Base-by-base conservation (phyloP, 2,329 filamentous ascomycete species). In the Aspergillus aculeatus region DNA sequence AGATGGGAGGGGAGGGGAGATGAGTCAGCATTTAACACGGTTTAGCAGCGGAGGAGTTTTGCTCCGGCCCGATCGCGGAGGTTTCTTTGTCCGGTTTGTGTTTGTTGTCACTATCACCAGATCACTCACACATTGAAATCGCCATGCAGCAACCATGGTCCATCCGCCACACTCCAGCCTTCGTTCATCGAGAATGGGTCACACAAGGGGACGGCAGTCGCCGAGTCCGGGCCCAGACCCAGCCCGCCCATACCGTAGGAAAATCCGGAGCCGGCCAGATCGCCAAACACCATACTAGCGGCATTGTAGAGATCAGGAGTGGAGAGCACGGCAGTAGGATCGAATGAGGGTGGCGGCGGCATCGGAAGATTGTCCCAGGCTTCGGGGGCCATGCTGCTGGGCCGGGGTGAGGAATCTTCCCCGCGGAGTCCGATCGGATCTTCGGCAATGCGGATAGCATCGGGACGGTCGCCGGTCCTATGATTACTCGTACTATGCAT, bases 121-220 rank as follows among this genome's bases (percentile, higher is more conserved):
- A 9, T 9, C 31, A 32, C 21, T 21, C 38, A 41, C 38, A 44
- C 38, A 44, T 44, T 44, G 3, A 44, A 44, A 51, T 70, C 66
- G 2, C 66, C 71, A 47, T 73, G 66, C 23, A 74, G 71, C 56
- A 73, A 65, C 71, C 71, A 73, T 9, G 71, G 71, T 2, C 69
- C 70, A 63, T 74, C 71, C 21, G 71, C 71, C 7, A 73, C 67
- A 60, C 68, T 73, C 71, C 71, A 73, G 29, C 52, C 41, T 47
- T 41, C 50, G 23, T 54, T 64, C 62, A 68, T 63, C n/a, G 57
- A 60, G 26, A 62, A 64, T 2, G 54, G 60, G 47, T 68, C 62
- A 4, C 64, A 63, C 19, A 12, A 19, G 3, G 48, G 23, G 16
- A 44, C 10, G 16, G 14, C 23, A 4, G 41, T 5, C 38, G 38